Percentiles rank a stretch among this genome's conserved stretches.
These are phyloP conservation scores for Coniferiporia weirii DNA, from an alignment of 1,284 basidiomycete species.

Conservation along the genomic window DNA sequence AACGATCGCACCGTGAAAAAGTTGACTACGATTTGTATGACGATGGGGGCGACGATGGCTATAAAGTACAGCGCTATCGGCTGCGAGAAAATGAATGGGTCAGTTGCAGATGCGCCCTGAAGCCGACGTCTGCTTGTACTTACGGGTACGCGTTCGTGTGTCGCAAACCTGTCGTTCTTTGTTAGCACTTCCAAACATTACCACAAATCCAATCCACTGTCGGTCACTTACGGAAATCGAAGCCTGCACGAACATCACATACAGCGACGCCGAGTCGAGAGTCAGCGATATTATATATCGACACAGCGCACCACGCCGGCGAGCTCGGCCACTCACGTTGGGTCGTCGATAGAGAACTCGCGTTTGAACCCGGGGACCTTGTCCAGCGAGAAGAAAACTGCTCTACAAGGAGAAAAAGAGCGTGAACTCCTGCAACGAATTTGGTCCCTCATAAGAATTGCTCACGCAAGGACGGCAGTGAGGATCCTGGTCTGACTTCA, in stretches of 20 bases:
- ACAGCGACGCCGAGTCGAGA: not conserved
- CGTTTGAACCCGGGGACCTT: conserved; percentile 77
- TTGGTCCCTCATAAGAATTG: not conserved
- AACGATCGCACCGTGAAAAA: conserved; percentile 66
- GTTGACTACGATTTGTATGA: conserved; percentile 67
- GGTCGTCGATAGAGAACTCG: conserved; percentile 79
- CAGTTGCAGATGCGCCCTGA: not conserved
- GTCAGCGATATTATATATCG: not conserved
- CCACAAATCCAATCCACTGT: not conserved
- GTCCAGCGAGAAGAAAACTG: conserved; percentile 64
- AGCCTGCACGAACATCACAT: conserved; percentile 28
- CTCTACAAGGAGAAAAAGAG: conserved; percentile 35
- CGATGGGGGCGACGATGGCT: conserved; percentile 57
- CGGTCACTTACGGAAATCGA: conserved; percentile 47
- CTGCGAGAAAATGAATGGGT: conserved; percentile 26
- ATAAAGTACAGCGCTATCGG: conserved; percentile 61
- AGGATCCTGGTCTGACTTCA: conserved; percentile 45
- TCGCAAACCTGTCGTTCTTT: conserved; percentile 46
- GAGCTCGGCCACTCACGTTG: conserved; percentile 45
- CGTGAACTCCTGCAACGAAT: not conserved
- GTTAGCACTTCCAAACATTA: not conserved
- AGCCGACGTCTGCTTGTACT: conserved; percentile 27
- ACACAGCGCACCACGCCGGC: not conserved
- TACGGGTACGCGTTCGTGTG: conserved; percentile 82
- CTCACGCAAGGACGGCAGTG: conserved; percentile 67